phyloP scores from a whole-genome alignment of 306 rosid species.

The Prosopis cineraria region DNA sequence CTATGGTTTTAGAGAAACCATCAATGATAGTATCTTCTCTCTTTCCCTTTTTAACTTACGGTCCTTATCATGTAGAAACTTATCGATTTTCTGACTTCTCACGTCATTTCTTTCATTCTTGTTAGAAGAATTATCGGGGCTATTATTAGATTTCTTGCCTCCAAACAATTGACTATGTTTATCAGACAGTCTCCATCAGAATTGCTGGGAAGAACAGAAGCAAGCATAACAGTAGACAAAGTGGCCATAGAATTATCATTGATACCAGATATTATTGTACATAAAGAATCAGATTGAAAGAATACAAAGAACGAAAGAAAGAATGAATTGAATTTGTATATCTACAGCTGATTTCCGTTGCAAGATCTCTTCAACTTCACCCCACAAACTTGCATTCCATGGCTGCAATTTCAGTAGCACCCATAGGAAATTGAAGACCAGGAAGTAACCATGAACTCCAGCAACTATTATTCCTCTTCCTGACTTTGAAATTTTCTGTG shows the following conservation, averaged over 20 bases:
- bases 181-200: background rate
- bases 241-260: background rate
- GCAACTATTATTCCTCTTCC: background rate
- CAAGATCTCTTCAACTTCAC: conserved; percentile 45
- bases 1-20: background rate
- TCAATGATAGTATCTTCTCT: background rate
- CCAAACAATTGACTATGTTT: no score
- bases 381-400: conserved; percentile 17
- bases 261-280: conserved; percentile 16
- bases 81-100: background rate
- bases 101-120: background rate
- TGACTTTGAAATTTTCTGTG: conserved; percentile 27
- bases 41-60: conserved; percentile 9
- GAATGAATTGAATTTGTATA: conserved; percentile 54
- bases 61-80: conserved; percentile 4
- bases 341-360: conserved; percentile 31
- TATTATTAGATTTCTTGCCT: background rate
- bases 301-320: conserved; percentile 57
- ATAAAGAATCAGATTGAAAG: conserved; percentile 34
- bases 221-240: background rate
- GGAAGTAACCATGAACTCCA: background rate
- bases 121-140: background rate
- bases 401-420: conserved; percentile 1
- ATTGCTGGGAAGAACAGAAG: background rate
- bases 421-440: conserved; percentile 15